Base-by-base conservation (phyloP, 139 green algal genomes). In the Asterochloris erici region DNA sequence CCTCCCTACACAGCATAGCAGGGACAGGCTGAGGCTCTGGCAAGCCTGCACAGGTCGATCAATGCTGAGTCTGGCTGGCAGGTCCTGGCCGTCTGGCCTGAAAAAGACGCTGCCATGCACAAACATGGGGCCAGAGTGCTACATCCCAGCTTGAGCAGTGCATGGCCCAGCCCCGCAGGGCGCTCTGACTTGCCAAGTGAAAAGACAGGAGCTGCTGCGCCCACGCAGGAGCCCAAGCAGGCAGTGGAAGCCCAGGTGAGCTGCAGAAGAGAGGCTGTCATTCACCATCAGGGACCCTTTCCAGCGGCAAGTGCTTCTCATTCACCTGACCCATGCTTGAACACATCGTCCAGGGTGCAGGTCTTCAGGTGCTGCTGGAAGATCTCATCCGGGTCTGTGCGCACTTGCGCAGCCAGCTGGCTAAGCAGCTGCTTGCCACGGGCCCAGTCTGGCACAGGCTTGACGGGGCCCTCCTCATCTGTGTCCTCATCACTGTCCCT, bases 401-500 rank as follows among this genome's bases (percentile, higher is more conserved):
- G 77, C n/a, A 82, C 77, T 87, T 95, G 92, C 26, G 63, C 63
- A 19, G 66, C 27, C 29, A 97, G 86, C 71, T 89, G 85, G 74
- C 82, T 70, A 14, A 79, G 23, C 79, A 96, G 85, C 27, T 63
- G 63, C 6, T 81, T 77, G 21, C 81, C 81, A 9, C 82, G 68
- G 2, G 93, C 93, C 93, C 93, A 97, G 9, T 92, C 90, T 0
- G 93, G 93, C 47, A 97, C 79, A 27, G 88, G 87, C 88, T 97
- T 97, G 68, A 83, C 85, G 24, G 80, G 82, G 62, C 86, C 63
- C 71, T 91, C 84, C 64, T 84, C 78, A 9, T 90, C 87, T 26
- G 89, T 86, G 26, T 86, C 82, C 60, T 92, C 89, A 28, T 95
- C 91, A 26, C 80, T 87, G n/a, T 91, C 90, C 28, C 78, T 64